Base-by-base conservation (phyloP, 2,329 filamentous ascomycete genomes). In the Colletotrichum sp. region DNA sequence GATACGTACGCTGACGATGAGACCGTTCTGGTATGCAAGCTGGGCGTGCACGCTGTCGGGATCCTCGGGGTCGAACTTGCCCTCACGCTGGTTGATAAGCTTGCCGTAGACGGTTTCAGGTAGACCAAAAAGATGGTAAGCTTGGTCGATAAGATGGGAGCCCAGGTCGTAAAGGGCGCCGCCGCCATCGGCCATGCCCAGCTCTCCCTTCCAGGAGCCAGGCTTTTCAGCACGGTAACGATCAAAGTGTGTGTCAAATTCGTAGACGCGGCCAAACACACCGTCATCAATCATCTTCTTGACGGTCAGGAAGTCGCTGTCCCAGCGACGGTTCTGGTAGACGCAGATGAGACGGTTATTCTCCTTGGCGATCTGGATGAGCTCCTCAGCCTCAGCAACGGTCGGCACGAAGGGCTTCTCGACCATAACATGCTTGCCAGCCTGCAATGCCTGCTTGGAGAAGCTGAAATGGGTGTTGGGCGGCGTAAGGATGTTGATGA, bases 321-420 rank as follows among this genome's bases (percentile, higher is more conserved):
- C 95, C 91, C 92, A 96, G 69, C 95, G 89, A 34, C 95, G 91
- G 86, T 95, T 95, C 86, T 95, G 93, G 84, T 93, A 95, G n/a
- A 94, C 92, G 77, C 92, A 92, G 76, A 95, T 84, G 60, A 93
- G 82, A 71, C 87, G 88, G 48, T 86, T 83, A 63, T 88, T 83
- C 75, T 89, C 83, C 77, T 88, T 84, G 12, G 93, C 90, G 66
- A 93, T 85, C 12, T 84, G 83, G 60, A 90, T 89, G 8, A 96
- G 90, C 79, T 91, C 85, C 39, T 91, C 88, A 13, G 94, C 94
- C 84, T 96, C 92, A 74, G 90, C 87, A 2, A 90, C 87, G 2
- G 92, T 94, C 24, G 94, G 93, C 15, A 95, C 94, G 82, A 96
- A 96, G 4, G 95, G 95, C 87, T 96, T 96, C 87, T 96, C 95